Evolutionary conservation across 2,329 filamentous ascomycete genomes (phyloP).

Genomic region (Aspergillus sp.): DNA sequence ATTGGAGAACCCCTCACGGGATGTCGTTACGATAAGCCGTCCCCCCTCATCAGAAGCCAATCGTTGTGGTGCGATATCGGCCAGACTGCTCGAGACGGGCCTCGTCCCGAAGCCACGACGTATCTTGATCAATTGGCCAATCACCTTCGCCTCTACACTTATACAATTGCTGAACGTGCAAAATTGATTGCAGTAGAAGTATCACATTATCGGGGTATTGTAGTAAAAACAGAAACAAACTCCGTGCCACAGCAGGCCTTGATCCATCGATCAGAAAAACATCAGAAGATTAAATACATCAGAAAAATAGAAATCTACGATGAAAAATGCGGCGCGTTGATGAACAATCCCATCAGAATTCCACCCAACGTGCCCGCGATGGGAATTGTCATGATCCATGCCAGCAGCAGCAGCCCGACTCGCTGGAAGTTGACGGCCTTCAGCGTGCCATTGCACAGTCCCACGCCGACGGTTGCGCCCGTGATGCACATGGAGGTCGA

Average conservation of each 20-base stretch:
- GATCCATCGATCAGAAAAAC: no score
- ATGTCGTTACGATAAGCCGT: no score
- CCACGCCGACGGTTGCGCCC: conserved; percentile 75
- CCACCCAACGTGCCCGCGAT: conserved; percentile 61
- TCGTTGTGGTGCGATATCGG: not conserved
- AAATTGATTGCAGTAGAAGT: no score
- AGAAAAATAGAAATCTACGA: not conserved
- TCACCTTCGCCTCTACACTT: no score
- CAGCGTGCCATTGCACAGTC: conserved; percentile 71
- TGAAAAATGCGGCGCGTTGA: conserved; percentile 63
- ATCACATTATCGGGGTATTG: no score
- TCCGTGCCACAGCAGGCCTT: no score
- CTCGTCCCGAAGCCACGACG: no score
- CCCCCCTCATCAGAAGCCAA: not conserved
- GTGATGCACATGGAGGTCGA: conserved; percentile 81
- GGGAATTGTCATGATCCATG: conserved; percentile 68
- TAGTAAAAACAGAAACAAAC: no score
- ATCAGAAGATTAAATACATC: not conserved
- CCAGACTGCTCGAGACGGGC: no score
- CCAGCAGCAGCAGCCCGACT: conserved; percentile 65
- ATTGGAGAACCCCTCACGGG: no score
- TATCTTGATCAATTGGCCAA: no score
- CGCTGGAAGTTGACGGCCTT: conserved; percentile 77
- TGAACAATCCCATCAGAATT: conserved; percentile 53
- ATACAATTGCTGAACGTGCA: no score